phyloP scores from a whole-genome alignment of 163 green algal genomes.

The Scenedesmus sp. region DNA sequence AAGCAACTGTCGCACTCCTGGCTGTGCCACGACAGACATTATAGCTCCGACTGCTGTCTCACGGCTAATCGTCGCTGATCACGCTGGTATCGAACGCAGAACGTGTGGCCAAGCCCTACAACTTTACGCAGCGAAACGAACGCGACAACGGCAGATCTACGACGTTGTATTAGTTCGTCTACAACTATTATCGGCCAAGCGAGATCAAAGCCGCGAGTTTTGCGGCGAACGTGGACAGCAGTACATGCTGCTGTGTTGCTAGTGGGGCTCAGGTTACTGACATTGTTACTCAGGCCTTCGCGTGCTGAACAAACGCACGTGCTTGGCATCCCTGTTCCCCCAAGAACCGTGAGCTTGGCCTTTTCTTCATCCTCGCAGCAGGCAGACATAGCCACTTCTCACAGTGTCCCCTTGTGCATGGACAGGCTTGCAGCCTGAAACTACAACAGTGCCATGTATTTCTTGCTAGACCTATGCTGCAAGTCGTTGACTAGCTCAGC shows the following conservation, averaged over 20 bases:
- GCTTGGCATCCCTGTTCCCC: too few species aligned
- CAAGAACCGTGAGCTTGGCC: too few species aligned
- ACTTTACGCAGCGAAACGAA: not conserved
- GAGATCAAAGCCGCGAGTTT: not conserved
- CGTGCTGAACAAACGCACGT: too few species aligned
- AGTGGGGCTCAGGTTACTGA: not conserved
- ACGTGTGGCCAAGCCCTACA: constrained; percentile 14
- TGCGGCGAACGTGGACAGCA: not conserved
- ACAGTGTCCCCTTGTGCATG: not conserved
- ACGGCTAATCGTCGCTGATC: not conserved
- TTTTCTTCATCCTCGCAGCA: too few species aligned
- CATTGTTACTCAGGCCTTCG: not conserved
- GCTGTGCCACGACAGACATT: not conserved
- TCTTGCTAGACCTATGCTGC: constrained; percentile 28
- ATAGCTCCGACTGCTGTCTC: not conserved
- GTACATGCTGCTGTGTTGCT: not conserved
- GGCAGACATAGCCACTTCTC: not conserved
- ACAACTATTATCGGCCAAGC: not conserved
- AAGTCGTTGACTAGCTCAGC: constrained; percentile 20
- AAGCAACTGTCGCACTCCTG: not conserved
- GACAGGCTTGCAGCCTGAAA: not conserved
- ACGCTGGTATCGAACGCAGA: not conserved
- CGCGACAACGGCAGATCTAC: not conserved
- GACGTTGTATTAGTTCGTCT: not conserved
- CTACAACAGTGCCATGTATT: not conserved